Percentiles rank a stretch among this genome's conserved stretches.
These are phyloP conservation scores for Globisporangium yorkense DNA, from an alignment of 352 stramenopile species.

Conservation along the genomic window DNA sequence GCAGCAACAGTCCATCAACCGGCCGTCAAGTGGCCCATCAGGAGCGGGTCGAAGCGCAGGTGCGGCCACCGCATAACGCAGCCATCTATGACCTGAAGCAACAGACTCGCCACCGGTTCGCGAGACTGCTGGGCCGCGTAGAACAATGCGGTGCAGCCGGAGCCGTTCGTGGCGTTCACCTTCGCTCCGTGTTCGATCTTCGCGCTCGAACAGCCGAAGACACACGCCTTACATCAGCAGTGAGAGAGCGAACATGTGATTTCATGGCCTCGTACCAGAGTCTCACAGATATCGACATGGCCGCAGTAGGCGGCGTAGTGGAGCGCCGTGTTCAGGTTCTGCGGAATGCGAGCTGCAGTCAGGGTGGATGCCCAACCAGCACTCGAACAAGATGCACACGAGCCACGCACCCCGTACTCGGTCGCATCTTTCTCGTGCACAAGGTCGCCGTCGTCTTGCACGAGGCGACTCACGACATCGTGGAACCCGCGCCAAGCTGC, in stretches of 20 bases:
- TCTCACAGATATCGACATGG: conserved; percentile 27
- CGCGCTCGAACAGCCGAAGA: no score
- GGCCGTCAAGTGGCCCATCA: background rate
- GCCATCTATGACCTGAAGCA: conserved; percentile 35
- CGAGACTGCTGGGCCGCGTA: conserved; percentile 61
- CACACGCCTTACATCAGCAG: background rate
- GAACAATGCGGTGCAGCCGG: conserved; percentile 64
- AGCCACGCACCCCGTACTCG: conserved; percentile 41
- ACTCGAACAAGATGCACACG: no score
- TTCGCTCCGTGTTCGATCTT: conserved; percentile 43
- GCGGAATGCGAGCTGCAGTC: background rate
- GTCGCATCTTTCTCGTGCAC: conserved; percentile 34
- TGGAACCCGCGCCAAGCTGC: conserved; percentile 44
- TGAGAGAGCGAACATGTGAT: background rate
- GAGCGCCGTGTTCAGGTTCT: conserved; percentile 59
- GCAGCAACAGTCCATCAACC: background rate
- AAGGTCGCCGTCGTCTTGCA: conserved; percentile 35
- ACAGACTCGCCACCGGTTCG: conserved; percentile 28
- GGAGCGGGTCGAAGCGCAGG: no score
- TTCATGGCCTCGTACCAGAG: conserved; percentile 25
- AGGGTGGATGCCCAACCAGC: background rate
- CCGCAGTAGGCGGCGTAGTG: conserved; percentile 77
- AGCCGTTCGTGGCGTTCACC: conserved; percentile 44
- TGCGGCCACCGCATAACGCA: no score
- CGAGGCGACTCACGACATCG: conserved; percentile 37